Evolutionary conservation across 75 land plant genomes (phyloP).

Genomic region (Selaginella tamariscina): DNA sequence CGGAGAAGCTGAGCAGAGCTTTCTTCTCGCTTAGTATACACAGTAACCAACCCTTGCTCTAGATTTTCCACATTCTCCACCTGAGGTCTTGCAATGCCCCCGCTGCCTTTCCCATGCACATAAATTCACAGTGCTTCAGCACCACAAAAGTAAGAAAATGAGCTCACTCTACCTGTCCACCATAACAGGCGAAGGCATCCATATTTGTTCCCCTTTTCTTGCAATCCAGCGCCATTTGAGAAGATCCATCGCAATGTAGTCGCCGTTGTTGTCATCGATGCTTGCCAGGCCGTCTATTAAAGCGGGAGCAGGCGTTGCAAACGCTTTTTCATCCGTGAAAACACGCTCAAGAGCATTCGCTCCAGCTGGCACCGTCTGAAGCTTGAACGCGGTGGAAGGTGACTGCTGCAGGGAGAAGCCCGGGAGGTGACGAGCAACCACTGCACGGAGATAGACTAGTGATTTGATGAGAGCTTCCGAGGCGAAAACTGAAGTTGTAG

Average conservation of each 20-base stretch:
- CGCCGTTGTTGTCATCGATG: conserved; percentile 12
- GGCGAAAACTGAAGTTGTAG: conserved; percentile 63
- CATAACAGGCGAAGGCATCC: conserved; percentile 37
- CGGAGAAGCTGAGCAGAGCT: conserved; percentile 43
- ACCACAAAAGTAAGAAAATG: not conserved
- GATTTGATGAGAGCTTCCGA: conserved; percentile 83
- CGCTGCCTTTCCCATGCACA: conserved; percentile 36
- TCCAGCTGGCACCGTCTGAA: not conserved
- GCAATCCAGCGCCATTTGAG: conserved; percentile 76
- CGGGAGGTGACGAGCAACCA: conserved; percentile 78
- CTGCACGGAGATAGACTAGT: conserved; percentile 69
- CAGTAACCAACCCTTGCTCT: conserved; percentile 31
- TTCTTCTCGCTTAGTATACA: conserved; percentile 25
- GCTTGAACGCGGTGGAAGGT: conserved; percentile 6
- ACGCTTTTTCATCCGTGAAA: not conserved
- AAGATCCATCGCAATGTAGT: conserved; percentile 55
- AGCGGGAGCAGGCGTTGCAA: not conserved
- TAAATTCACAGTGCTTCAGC: not conserved
- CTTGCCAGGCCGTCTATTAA: too few species aligned
- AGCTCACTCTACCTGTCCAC: conserved; percentile 56
- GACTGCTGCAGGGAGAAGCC: conserved; percentile 37
- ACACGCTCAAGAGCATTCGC: not conserved
- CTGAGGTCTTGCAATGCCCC: conserved; percentile 43
- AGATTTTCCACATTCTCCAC: conserved; percentile 43
- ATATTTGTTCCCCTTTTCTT: conserved; percentile 32